Percentiles rank a stretch among this genome's conserved stretches.
Conservation (phyloP, 108 stramenopile species). For the Pseudonitzschia delicatissima region DNA sequence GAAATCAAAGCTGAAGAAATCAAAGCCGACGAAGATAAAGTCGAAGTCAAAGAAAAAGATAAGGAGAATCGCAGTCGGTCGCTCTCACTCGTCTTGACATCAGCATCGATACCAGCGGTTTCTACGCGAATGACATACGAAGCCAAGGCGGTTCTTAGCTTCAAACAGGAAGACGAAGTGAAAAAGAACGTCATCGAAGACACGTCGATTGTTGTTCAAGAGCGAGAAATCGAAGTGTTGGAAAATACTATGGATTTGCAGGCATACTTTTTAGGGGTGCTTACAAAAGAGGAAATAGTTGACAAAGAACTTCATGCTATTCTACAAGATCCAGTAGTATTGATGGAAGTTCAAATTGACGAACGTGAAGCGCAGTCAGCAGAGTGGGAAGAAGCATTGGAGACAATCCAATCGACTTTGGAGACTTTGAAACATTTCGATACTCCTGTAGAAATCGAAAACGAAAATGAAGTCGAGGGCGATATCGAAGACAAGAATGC, state of each 20-base stretch:
- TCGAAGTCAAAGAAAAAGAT: neutral
- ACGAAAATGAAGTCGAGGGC: neutral
- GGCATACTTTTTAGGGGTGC: neutral
- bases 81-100: neutral
- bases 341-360: constrained; percentile 10
- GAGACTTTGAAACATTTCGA: neutral
- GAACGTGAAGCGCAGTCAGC: neutral
- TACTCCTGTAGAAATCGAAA: neutral
- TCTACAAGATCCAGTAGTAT: neutral
- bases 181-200: neutral
- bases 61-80: neutral
- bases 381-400: neutral
- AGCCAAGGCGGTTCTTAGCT: neutral
- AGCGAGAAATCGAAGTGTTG: neutral
- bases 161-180: neutral
- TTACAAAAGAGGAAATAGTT: neutral
- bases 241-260: constrained; percentile 5
- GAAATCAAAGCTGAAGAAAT: neutral
- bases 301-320: neutral
- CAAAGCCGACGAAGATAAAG: neutral
- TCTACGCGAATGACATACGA: neutral
- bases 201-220: neutral
- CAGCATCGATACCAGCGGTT: neutral
- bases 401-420: neutral
- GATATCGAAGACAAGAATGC: neutral